Conservation (phyloP, 2,329 filamentous ascomycete genomes). For the Tothia fuscella region DNA sequence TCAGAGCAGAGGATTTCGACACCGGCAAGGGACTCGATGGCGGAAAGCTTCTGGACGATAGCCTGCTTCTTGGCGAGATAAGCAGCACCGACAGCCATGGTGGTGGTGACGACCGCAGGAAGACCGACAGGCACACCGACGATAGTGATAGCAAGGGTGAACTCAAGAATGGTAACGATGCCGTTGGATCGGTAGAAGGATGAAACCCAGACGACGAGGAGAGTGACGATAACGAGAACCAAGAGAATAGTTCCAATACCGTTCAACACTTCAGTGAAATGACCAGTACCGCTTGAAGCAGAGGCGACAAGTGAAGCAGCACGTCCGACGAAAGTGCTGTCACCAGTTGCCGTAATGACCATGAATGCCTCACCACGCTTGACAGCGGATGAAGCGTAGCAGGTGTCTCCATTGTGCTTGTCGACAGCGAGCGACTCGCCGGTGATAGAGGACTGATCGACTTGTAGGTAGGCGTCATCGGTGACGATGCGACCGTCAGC, state of each 20-base stretch:
- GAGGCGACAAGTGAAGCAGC: constrained; percentile 75
- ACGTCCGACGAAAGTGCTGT: constrained; percentile 82
- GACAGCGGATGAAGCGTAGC: constrained; percentile 76
- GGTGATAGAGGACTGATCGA: constrained; percentile 86
- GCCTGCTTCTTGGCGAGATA: constrained; percentile 88
- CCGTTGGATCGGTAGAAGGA: constrained; percentile 78
- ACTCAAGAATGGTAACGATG: constrained; percentile 69
- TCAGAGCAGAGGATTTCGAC: constrained; percentile 91
- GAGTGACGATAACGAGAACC: constrained; percentile 67
- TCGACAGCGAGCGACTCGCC: constrained; percentile 86
- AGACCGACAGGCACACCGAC: constrained; percentile 90
- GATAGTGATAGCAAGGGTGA: constrained; percentile 80
- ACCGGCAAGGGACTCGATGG: constrained; percentile 83
- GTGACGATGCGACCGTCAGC: constrained; percentile 80
- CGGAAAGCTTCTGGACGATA: constrained; percentile 84
- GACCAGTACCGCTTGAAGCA: constrained; percentile 61
- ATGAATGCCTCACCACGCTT: constrained; percentile 83
- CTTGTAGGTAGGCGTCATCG: constrained; percentile 73
- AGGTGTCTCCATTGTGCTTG: constrained; percentile 70
- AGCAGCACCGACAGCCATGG: constrained; percentile 86
- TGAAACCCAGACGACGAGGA: constrained; percentile 73
- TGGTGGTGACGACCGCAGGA: constrained; percentile 79
- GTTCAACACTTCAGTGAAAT: constrained; percentile 86
- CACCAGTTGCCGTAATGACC: constrained; percentile 72
- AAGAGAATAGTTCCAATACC: constrained; percentile 73